Evolutionary conservation across 2,329 filamentous ascomycete species (phyloP).

Genomic region (Truncatella angustata): DNA sequence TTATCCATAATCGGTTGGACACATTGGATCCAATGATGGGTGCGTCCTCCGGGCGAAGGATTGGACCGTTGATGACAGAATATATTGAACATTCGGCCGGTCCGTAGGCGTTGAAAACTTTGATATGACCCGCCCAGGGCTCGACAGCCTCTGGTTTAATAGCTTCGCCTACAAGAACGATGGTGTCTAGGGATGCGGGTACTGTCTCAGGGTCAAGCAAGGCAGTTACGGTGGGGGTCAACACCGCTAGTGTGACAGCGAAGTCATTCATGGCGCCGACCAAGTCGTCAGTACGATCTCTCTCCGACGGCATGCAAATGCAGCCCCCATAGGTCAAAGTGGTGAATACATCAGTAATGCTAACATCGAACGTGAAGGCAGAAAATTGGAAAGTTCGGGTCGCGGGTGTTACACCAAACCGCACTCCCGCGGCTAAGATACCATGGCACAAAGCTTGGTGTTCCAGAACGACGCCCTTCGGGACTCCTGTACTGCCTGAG

Average conservation of each 20-base stretch:
- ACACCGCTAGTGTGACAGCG: neutral
- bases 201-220: slow-evolving; percentile 1
- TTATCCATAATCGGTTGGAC: slow-evolving; percentile 33
- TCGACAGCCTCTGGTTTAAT: slow-evolving; percentile 21
- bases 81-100: slow-evolving; percentile 35
- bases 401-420: neutral
- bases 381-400: slow-evolving; percentile 1
- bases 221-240: slow-evolving; percentile 4
- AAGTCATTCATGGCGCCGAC: slow-evolving; percentile 1
- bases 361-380: slow-evolving; percentile 4
- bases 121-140: slow-evolving; percentile 32
- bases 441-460: neutral
- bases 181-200: slow-evolving; percentile 12
- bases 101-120: slow-evolving; percentile 36
- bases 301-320: slow-evolving; percentile 7
- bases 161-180: slow-evolving; percentile 21
- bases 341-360: slow-evolving; percentile 2
- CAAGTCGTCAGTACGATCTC: slow-evolving; percentile 4
- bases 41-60: slow-evolving; percentile 25
- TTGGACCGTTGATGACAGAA: slow-evolving; percentile 27
- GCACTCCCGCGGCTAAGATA: neutral
- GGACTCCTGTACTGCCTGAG: slow-evolving; percentile 6
- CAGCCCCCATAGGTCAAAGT: slow-evolving; percentile 2
- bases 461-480: slow-evolving; percentile 8
- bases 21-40: slow-evolving; percentile 32